Base-by-base conservation (phyloP, 225 moss, liverwort and hornwort species). In the Pleurozium schreberi region DNA sequence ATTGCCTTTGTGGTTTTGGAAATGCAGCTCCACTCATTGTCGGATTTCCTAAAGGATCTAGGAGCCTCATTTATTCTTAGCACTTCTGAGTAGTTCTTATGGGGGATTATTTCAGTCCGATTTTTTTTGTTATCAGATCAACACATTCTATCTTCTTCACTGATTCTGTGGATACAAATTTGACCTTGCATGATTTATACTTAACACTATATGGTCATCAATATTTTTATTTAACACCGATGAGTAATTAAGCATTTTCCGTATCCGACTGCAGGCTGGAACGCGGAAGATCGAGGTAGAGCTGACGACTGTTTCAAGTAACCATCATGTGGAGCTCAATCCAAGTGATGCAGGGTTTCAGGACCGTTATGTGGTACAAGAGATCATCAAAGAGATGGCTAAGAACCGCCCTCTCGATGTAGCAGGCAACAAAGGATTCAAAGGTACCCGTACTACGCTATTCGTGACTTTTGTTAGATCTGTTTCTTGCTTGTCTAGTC, bases 271-370 rank as follows among this genome's bases (percentile, higher is more conserved):
- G 89, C 94, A 98, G 96, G 95, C 94, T 90, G 96, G 98, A 69
- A 80, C 92, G 59, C 89, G 96, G 49, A 98, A 96, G 86, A 90
- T 98, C 90, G 98, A 98, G 80, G 92, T 98, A 60, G 96, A 98
- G 77, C 87, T 98, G 42, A 98, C 96, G 40, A 96, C 96, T 22
- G 95, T 98, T 38, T 95, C 96, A 85, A 98, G 96, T 90, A 96
- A 98, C 78, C 93, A 98, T 92, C 96, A 98, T 89, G 96, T 96
- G 59, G 96, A 98, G 89, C 96, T 98, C 87, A 96, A 95, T 92
- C 98, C 98, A 30, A 98, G 98, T 87, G 98, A 98, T 93, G 98
- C 96, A 88, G 96, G 98, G 27, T 98, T 96, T 87, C 98, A 96
- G 92, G 98, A 98, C 83, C 95, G 96, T 75, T 96, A 95, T 74